Evolutionary conservation across 495 filamentous ascomycete species (phyloP), one percentile per base, ranked within the genome.

Genomic region (Penicillium longicatenatum): DNA sequence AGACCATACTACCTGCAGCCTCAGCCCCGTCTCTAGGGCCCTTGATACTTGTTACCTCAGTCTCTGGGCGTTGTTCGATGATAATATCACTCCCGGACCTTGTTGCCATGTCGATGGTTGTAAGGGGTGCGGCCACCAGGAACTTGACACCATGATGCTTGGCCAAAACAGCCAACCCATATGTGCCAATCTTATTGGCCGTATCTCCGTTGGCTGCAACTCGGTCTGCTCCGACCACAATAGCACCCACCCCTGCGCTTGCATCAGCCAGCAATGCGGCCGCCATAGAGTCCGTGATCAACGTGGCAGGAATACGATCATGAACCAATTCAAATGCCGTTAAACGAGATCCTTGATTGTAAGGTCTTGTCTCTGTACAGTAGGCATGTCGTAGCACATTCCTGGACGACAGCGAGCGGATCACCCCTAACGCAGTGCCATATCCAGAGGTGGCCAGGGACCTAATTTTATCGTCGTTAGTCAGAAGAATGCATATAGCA

Each of bases 141-240:
- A 98, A 98, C 68, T 94, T 97, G 49, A 97, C 82, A 17, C 87
- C 89, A 68, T 98, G 95, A 64, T 91, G 77, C 58, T 81, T 86
- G 21, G 94, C 94, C 26, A 94, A 79, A 4, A 97, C 89, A 11
- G 94, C 92, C 29, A 98, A 82, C 39, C 82, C 74, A 70, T 98
- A 98, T n/a, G 94, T 98, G 29, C 94, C 94, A 55, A 98, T 95
- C 76, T 98, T 98, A 72, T 98, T 98, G 44, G 94, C 94, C 2
- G 94, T 98, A 74, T 98, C 94, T 33, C 94, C 94, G 68, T 98
- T 98, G 29, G 90, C 89, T 39, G 92, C 94, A 10, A 98, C 95
- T 49, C 94, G 85, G 70, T 98, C 94, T 19, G 94, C 94, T 19
- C 94, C 94, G 1, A 98, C 95, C 53, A 98, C 84, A 53, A 98